Evolutionary conservation across 305 asterid species (phyloP).

Genomic region (Coffea humblotiana): DNA sequence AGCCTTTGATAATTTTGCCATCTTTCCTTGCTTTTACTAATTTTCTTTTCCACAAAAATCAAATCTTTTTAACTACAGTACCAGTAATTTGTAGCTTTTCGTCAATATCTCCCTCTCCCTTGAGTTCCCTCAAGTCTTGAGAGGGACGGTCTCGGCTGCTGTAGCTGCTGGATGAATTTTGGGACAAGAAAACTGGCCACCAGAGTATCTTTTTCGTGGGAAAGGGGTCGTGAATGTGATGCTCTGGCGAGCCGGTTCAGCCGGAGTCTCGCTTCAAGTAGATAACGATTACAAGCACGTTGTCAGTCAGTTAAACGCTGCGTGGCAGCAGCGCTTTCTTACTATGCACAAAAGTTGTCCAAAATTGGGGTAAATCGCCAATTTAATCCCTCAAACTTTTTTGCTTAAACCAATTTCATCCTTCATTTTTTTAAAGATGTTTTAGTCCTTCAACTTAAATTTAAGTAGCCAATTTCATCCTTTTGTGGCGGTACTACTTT

Average conservation of each 20-base stretch:
- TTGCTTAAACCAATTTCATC: too few relatives aligned
- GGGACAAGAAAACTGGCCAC: neutral
- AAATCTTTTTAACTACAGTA: neutral
- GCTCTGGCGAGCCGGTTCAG: too few relatives aligned
- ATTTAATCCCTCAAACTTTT: too few relatives aligned
- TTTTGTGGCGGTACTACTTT: too few relatives aligned
- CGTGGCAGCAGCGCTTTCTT: too few relatives aligned
- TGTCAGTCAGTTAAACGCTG: too few relatives aligned
- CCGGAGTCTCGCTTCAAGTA: too few relatives aligned
- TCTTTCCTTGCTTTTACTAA: conserved; percentile 18
- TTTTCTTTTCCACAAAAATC: neutral
- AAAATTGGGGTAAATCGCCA: neutral
- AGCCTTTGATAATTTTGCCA: conserved; percentile 82
- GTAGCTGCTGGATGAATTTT: neutral
- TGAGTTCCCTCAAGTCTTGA: neutral
- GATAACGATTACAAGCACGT: too few relatives aligned
- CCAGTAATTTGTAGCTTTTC: neutral
- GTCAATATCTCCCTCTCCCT: neutral
- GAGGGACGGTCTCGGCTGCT: neutral
- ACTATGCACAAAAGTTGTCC: neutral
- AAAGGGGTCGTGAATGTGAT: neutral
- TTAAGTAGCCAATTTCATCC: too few relatives aligned
- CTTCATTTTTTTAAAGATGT: too few relatives aligned
- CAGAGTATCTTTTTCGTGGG: neutral
- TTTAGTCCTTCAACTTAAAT: too few relatives aligned